These are phyloP conservation scores for Teratosphaeria zuluensis DNA, from an alignment of 2,329 filamentous ascomycete species.

Conservation along the genomic window DNA sequence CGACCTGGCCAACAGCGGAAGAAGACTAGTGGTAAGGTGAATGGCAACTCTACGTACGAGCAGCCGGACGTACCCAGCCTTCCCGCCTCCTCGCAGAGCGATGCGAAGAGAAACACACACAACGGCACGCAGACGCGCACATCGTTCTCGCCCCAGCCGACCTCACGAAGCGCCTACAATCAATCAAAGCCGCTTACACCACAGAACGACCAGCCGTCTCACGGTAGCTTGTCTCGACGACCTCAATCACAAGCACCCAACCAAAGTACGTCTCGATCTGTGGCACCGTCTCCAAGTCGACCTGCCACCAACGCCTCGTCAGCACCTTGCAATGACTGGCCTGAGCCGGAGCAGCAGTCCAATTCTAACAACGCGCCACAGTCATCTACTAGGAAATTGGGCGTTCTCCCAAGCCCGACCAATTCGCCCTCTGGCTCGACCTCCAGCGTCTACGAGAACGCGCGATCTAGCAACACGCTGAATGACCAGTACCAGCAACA, in stretches of 20 bases:
- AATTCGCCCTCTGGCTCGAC: neutral
- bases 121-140: neutral
- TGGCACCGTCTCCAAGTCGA: neutral
- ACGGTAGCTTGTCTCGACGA: neutral
- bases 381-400: neutral
- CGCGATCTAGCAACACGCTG: neutral
- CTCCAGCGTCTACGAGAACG: neutral
- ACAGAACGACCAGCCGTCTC: neutral
- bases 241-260: neutral
- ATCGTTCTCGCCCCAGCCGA: neutral
- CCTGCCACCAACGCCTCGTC: neutral
- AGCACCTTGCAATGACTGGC: neutral
- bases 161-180: neutral
- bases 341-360: neutral
- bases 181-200: neutral
- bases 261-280: neutral
- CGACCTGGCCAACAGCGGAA: neutral
- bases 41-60: neutral
- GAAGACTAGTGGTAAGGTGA: neutral
- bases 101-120: neutral
- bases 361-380: neutral
- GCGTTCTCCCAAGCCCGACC: neutral
- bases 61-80: neutral
- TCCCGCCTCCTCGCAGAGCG: neutral
- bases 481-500: neutral